phyloP scores from a whole-genome alignment of 768 basidiomycete species.

The Leccinellum rugosiceps region DNA sequence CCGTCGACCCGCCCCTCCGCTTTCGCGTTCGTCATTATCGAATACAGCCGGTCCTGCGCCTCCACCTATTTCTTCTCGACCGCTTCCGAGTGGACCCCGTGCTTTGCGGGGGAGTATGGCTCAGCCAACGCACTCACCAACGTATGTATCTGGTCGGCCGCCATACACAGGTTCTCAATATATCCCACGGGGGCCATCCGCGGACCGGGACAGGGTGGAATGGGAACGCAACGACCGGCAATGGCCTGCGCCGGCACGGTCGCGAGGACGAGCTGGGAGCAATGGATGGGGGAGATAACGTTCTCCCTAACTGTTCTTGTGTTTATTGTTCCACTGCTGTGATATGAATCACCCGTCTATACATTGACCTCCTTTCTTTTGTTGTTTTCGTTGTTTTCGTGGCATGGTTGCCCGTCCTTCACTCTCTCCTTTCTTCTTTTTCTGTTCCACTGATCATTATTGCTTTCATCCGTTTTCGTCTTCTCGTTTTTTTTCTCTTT shows the following conservation, averaged over 20 bases:
- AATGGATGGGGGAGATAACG: constrained; percentile 34
- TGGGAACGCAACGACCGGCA: constrained; percentile 44
- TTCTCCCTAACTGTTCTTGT: not conserved
- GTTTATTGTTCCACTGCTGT: constrained; percentile 11
- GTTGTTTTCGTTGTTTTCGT: not conserved
- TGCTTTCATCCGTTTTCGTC: constrained; percentile 21
- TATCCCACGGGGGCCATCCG: constrained; percentile 49
- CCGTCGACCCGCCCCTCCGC: constrained; percentile 31
- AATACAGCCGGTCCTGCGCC: constrained; percentile 18
- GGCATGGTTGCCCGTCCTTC: not conserved
- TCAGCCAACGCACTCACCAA: constrained; percentile 20
- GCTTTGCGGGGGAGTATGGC: constrained; percentile 33
- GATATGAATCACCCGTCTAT: constrained; percentile 7
- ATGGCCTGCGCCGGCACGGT: constrained; percentile 25
- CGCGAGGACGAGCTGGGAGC: constrained; percentile 35
- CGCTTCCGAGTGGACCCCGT: constrained; percentile 39
- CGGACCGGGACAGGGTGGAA: constrained; percentile 47
- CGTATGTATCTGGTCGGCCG: constrained; percentile 18
- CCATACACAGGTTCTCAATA: constrained; percentile 31
- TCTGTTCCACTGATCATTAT: constrained; percentile 31
- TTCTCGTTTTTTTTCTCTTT: not conserved
- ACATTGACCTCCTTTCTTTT: not conserved
- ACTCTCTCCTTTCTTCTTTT: not conserved
- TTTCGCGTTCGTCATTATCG: constrained; percentile 29
- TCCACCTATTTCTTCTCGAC: constrained; percentile 29